Percentiles rank a stretch among this genome's conserved stretches.
These are phyloP conservation scores for Allomyces macrogynus DNA, from an alignment of 192 early-diverging fungal species.

Conservation along the genomic window DNA sequence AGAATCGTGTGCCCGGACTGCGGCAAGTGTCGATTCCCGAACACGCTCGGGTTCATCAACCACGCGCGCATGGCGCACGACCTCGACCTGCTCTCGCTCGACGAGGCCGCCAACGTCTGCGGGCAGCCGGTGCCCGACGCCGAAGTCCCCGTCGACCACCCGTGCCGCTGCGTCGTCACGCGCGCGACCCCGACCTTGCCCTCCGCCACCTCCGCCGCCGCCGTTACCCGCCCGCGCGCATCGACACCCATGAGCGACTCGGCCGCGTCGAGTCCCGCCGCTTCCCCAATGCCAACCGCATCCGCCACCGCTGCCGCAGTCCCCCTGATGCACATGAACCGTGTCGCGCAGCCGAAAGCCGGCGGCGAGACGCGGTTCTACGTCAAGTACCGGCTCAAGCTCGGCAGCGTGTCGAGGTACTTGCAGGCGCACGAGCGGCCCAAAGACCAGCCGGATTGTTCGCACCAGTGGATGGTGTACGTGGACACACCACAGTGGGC, in stretches of 20 bases:
- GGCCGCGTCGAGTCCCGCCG: too few relatives aligned
- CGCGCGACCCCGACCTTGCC: too few relatives aligned
- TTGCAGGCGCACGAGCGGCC: constrained; percentile 16
- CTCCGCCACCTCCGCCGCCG: too few relatives aligned
- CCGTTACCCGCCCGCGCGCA: too few relatives aligned
- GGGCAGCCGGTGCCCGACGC: neutral
- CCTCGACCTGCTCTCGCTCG: constrained; percentile 1
- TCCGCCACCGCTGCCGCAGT: too few relatives aligned
- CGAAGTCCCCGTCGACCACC: too few relatives aligned
- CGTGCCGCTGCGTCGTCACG: too few relatives aligned
- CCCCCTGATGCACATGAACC: too few relatives aligned
- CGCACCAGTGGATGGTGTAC: constrained; percentile 83
- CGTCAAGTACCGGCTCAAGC: constrained; percentile 37
- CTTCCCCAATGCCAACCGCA: too few relatives aligned
- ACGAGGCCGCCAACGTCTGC: constrained; percentile 2
- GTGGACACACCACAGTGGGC: constrained; percentile 34
- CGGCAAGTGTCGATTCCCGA: too few relatives aligned
- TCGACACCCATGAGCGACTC: too few relatives aligned
- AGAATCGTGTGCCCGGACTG: too few relatives aligned
- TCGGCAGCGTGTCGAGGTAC: constrained; percentile 58
- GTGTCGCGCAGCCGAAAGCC: neutral
- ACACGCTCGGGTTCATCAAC: constrained; percentile 2
- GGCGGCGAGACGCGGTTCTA: constrained; percentile 49
- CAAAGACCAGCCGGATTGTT: neutral
- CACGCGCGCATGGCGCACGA: constrained; percentile 4